Evolutionary conservation across 2,329 filamentous ascomycete species (phyloP), one percentile per base, ranked within the genome.

Genomic region (Acephala macrosclerotiorum): DNA sequence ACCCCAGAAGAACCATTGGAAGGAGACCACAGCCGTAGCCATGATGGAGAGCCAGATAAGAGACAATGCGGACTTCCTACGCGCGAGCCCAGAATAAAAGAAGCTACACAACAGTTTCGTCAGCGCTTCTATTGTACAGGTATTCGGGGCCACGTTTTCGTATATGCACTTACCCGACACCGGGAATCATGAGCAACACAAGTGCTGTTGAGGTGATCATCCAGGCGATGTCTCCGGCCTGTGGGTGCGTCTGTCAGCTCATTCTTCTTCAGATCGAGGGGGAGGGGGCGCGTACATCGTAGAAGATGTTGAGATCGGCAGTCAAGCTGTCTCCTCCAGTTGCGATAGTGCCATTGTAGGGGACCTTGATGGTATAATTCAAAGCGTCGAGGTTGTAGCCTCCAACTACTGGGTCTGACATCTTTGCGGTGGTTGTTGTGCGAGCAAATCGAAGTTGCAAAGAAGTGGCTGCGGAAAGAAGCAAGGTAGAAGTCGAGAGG

Each of bases 21-120:
- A 96, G 29, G 89, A 91, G 40, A 93, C 90, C 59, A 97, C 90
- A 14, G 90, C 93, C 0, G 90, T 88, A 22, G 93, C 87, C 91
- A 97, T 96, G 76, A 96, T 84, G 3, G 92, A 95, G 26, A 97
- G 88, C 93, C 93, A 97, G 79, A 97, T 93, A 67, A 97, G 83
- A 25, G 93, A 96, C 61, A 97, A 83, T 8, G 94, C 94, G 0
- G 93, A 96, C 81, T 97, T 97, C 76, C 94, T 86, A 67, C 94
- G 89, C 22, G 94, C 93, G 22, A 97, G 88, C 67, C 94, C 94
- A 14, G 93, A 96, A 81, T 97, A 97, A 85, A 97, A 97, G 85
- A 97, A 96, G 29, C 75, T 76, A 53, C 47, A 59, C 45, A 49
- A 63, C 35, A 25, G 20, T 57, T 60, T 29, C 36, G 65, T 74